Evolutionary conservation across 2,329 filamentous ascomycete species (phyloP).

Genomic region (Chaetomiaceae sp.): DNA sequence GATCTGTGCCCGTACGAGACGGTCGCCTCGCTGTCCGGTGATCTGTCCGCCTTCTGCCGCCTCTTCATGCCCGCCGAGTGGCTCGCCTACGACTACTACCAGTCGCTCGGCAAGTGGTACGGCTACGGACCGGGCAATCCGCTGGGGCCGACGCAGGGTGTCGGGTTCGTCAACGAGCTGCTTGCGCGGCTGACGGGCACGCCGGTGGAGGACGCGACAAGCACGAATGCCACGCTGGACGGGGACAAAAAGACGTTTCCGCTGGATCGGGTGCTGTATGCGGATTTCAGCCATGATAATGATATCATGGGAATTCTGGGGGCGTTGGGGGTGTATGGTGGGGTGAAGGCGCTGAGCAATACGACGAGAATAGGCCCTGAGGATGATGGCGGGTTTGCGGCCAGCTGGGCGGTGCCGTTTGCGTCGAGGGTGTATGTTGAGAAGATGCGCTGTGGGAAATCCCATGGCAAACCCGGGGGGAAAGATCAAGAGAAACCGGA

Average conservation of each 20-base stretch:
- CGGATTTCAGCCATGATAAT: conserved; percentile 91
- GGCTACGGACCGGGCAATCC: conserved; percentile 70
- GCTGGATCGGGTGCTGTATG: conserved; percentile 62
- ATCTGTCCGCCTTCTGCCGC: conserved; percentile 64
- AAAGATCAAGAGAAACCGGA: conserved; percentile 46
- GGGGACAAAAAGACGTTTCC: conserved; percentile 64
- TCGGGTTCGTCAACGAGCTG: conserved; percentile 83
- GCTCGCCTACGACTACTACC: conserved; percentile 72
- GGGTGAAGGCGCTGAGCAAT: conserved; percentile 52
- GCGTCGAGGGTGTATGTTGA: conserved; percentile 77
- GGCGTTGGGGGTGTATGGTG: conserved; percentile 72
- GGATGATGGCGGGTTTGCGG: conserved; percentile 61
- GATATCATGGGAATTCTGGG: conserved; percentile 71
- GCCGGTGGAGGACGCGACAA: conserved; percentile 66
- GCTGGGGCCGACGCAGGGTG: conserved; percentile 76
- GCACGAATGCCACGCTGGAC: conserved; percentile 73
- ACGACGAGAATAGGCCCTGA: conserved; percentile 43
- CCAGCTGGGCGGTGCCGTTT: conserved; percentile 78
- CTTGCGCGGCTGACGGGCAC: conserved; percentile 67
- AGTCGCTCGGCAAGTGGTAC: conserved; percentile 79
- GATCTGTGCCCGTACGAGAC: conserved; percentile 83
- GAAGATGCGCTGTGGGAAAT: conserved; percentile 63
- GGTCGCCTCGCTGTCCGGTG: conserved; percentile 49
- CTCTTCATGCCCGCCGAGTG: conserved; percentile 72
- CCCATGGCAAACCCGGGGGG: not conserved